Base-by-base conservation (phyloP, 1,284 basidiomycete species). In the Sporisorium exsertum region DNA sequence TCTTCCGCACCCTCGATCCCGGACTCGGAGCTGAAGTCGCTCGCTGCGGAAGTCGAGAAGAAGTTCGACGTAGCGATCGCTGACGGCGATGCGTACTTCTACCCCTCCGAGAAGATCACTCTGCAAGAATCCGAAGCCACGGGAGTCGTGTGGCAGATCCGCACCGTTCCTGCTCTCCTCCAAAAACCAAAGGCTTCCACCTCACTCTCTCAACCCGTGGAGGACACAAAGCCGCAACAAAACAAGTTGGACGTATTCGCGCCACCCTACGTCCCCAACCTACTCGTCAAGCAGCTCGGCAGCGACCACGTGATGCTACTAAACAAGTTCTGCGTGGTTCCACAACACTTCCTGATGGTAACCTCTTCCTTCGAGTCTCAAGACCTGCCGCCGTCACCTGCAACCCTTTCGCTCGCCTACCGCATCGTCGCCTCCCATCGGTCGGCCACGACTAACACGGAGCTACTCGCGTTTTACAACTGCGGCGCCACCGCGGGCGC, bases 271-370 rank as follows among this genome's bases (percentile, higher is more conserved):
- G 81, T 84, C n/a, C 74, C 81, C 10, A 79, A 84, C 43, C 64
- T 85, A 18, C 68, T 77, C 8, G 83, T 85, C 26, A 56, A 67
- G 35, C 77, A 80, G 42, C 50, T 79, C 4, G 64, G 60, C 20
- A 3, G 29, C 7, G 72, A 84, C 20, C 76, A 80, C 47, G 76
- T 78, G 1, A 45, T 84, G 26, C 64, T 84, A 64, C 71, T 85
- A 16, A 85, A 85, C 75, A 85, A 85, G 60, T 85, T 76, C 54
- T 81, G 79, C 54, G 80, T 85, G 0, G 72, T 84, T 12, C 82
- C 83, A 2, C 58, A 71, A n/a, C 84, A 85, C 62, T 82, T 80
- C 46, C 59, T 85, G 10, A 58, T 85, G 55, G 81, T 85, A 9
- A 84, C 84, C 33, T 40, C 29, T 49, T 75, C 81, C 3, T 85